Evolutionary conservation across 78 protist species (phyloP), one percentile per base, ranked within the genome.

Genomic region (Dictyostelium capitatum): DNA sequence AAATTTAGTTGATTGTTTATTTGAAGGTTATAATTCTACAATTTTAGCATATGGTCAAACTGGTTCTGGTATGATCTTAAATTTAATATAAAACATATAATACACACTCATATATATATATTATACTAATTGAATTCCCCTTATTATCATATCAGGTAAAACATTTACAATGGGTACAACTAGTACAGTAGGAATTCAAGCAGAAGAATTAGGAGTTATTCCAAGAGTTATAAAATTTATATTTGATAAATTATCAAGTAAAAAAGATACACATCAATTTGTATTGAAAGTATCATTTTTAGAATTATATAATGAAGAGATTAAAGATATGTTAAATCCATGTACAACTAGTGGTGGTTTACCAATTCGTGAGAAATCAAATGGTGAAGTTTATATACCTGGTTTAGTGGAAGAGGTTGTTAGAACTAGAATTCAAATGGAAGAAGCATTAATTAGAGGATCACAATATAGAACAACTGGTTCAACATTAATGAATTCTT

Each of bases 301-400:
- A 15, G 92, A 97, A 82, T 95, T 98, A 43, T 98, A 98, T 74
- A 98, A 97, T 69, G 99, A 99, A 53, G 89, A 82, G 81, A 83
- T 97, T 43, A 93, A 82, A 32, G 98, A 97, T 62, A 83, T 98
- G 65, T 70, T 96, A 25, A 69, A 83, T 89, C 89, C 94, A 10
- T 79, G 50, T 85, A 54, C 74, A 23, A 23, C 75, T 23, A 19
- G 77, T 19, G 93, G 93, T 64, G 93, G 93, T 30, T 70, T 87
- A n/a, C 78, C 83, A n/a, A 87, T 87, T 50, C 41, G 93, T 5
- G 93, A 87, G 43, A 87, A 80, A 23, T 23, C 93, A 32, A 77
- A 70, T 77, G 93, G 93, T 28, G 93, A 87, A 32, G 93, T 87
- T 23, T 78, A 77, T 28, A 77, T 87, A n/a, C 93, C 83, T 2